These are phyloP conservation scores for Phialemoniopsis sp. DNA, from an alignment of 2,329 filamentous ascomycete genomes.

Conservation along the genomic window DNA sequence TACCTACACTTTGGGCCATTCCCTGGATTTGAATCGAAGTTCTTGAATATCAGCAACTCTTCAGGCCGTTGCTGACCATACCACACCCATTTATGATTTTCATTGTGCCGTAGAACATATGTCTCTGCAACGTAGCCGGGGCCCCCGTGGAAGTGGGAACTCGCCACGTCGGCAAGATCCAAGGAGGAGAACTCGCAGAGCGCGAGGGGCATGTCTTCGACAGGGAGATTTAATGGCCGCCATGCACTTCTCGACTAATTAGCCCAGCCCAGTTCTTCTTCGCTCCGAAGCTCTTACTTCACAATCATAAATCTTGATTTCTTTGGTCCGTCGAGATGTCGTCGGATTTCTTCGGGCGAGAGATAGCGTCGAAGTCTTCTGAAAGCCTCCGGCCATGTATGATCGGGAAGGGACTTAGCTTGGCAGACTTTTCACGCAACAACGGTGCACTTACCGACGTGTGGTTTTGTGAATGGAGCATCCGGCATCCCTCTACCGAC, in stretches of 20 bases:
- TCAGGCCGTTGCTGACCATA: background rate
- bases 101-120: constrained; percentile 1
- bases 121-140: constrained; percentile 1
- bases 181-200: constrained; percentile 1
- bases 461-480: constrained; percentile 1
- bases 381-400: constrained; percentile 1
- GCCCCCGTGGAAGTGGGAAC: constrained; percentile 1
- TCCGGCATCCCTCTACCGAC: background rate
- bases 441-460: background rate
- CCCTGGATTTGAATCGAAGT: background rate
- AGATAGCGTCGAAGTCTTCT: constrained; percentile 1
- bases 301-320: constrained; percentile 2
- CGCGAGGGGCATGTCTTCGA: constrained; percentile 2
- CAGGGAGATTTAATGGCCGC: constrained; percentile 1
- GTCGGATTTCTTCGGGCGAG: background rate
- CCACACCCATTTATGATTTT: constrained; percentile 3
- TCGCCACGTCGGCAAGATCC: background rate
- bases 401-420: too few species aligned
- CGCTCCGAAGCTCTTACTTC: background rate
- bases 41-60: background rate
- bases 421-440: too few species aligned
- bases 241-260: background rate
- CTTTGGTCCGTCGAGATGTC: background rate
- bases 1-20: background rate
- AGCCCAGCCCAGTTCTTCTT: background rate